phyloP scores from a whole-genome alignment of 2,329 filamentous ascomycete species.

The Fusarium haematococcum region DNA sequence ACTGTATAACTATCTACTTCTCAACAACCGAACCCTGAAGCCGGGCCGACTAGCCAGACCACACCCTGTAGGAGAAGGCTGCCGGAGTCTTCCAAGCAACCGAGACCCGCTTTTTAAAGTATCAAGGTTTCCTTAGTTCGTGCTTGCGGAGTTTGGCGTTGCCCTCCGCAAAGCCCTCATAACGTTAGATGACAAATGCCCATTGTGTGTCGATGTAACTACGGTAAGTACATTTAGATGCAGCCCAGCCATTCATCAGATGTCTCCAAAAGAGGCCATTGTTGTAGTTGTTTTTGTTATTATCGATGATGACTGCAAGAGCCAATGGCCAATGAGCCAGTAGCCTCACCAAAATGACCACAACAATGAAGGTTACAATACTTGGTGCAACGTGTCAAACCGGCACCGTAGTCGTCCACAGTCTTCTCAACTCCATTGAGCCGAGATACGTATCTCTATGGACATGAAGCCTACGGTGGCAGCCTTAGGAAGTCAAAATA shows the following conservation, averaged over 20 bases:
- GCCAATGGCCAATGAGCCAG: no score
- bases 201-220: not conserved
- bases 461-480: no score
- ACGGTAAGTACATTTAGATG: not conserved
- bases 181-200: not conserved
- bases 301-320: no score
- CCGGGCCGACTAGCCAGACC: no score
- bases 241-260: no score
- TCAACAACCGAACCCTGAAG: no score
- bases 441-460: not conserved
- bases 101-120: not conserved
- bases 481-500: no score
- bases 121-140: not conserved
- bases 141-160: not conserved
- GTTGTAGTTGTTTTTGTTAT: no score
- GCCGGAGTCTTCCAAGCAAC: not conserved
- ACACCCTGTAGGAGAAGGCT: no score
- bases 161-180: not conserved
- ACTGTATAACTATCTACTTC: not conserved
- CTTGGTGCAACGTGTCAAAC: not conserved
- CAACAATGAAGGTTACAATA: no score
- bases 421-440: not conserved
- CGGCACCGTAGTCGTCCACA: no score
- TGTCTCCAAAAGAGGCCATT: no score
- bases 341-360: not conserved